Base-by-base conservation (phyloP, 1,139 yeast genomes). In the Hansenula sp. region DNA sequence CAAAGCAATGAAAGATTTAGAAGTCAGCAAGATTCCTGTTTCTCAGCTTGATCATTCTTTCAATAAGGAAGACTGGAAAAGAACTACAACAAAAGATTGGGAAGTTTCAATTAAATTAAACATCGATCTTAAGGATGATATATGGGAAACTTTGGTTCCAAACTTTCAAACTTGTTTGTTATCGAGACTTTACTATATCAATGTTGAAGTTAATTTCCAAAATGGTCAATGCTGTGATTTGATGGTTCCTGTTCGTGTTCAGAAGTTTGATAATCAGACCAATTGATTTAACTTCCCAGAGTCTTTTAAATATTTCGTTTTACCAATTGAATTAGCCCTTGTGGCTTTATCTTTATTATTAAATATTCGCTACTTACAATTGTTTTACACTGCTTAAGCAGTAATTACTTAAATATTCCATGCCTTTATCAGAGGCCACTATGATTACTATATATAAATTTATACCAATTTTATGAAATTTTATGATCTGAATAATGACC, bases 151-250 rank as follows among this genome's bases (percentile, higher is more conserved):
- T 14, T 37, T 16, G 28, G 41, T 28, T 14, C 29, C 37, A 1
- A 71, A 68, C 44, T 75, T 77, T 56, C 84, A 79, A 53, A 69
- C 69, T 35, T 79, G 85, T 55, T 57, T 72, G 37, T 64, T 76
- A 41, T 68, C 79, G 9, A 64, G 85, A 47, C 54, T 75, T 34
- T 77, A 79, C 52, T 71, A 73, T 38, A 49, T 66, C 26, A 52
- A 66, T 14, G 53, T 62, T 6, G 47, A 49, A 19, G 50, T 65
- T 34, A 59, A 53, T 34, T 64, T 65, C 41, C 62, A 60, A 13
- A 47, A 53, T 34, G 57, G 55, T 21, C 47, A 57, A 27, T 43
- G 47, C 11, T 57, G 61, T 2, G 41, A 43, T 3, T 47, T 66
- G 32, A 61, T 59, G 37, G 52, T 66, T 29, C 72, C 72, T 5